phyloP scores from a whole-genome alignment of 495 filamentous ascomycete genomes.

The Jackrogersella multiformis region DNA sequence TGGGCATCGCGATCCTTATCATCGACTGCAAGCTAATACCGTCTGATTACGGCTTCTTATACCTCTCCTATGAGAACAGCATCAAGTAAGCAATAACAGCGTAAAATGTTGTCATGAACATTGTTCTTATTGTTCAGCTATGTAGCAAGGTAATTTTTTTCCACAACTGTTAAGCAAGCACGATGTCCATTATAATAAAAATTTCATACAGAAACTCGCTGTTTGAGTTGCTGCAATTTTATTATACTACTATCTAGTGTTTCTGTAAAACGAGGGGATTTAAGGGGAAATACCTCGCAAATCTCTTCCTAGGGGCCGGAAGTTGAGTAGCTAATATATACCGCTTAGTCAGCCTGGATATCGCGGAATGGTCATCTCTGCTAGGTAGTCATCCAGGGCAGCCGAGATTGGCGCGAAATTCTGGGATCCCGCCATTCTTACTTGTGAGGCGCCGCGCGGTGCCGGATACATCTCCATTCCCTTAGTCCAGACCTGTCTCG shows the following conservation, averaged over 20 bases:
- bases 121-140: too few relatives aligned
- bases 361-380: slow-evolving; percentile 27
- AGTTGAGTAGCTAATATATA: slow-evolving; percentile 19
- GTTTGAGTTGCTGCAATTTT: not conserved
- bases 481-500: slow-evolving; percentile 5
- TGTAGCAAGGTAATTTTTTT: too few relatives aligned
- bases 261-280: not conserved
- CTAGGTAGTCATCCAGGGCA: slow-evolving; percentile 1
- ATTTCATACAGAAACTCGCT: not conserved
- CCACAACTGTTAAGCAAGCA: not conserved
- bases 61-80: not conserved
- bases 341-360: slow-evolving; percentile 36
- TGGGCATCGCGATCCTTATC: slow-evolving; percentile 29
- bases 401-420: slow-evolving; percentile 16
- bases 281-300: not conserved
- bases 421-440: slow-evolving; percentile 25
- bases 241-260: not conserved
- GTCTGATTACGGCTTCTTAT: slow-evolving; percentile 5
- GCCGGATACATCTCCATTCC: not conserved
- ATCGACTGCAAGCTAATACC: slow-evolving; percentile 22
- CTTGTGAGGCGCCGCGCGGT: slow-evolving; percentile 8
- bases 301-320: not conserved
- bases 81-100: slow-evolving; percentile 25
- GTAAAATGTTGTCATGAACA: slow-evolving; percentile 11
- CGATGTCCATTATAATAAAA: not conserved